Conservation (phyloP, 2,329 filamentous ascomycete genomes). For the Talaromyces rugulosus region DNA sequence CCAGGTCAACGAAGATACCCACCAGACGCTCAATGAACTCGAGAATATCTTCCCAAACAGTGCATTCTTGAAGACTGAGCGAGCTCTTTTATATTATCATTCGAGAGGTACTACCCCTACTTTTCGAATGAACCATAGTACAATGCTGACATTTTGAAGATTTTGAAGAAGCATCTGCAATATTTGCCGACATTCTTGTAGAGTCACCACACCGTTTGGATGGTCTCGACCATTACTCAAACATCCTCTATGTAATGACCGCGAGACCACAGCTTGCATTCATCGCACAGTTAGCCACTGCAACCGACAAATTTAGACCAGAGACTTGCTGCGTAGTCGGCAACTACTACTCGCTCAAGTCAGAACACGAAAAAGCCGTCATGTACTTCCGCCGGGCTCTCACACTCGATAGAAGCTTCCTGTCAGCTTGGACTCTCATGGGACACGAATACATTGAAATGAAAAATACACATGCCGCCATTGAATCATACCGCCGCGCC, state of each 20-base stretch:
- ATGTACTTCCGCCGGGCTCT: slow-evolving; percentile 94
- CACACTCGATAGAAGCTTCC: slow-evolving; percentile 81
- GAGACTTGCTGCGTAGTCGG: slow-evolving; percentile 96
- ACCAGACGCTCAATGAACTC: slow-evolving; percentile 71
- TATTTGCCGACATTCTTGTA: slow-evolving; percentile 64
- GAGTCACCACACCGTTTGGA: slow-evolving; percentile 71
- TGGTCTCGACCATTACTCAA: slow-evolving; percentile 91
- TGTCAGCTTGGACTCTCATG: slow-evolving; percentile 98
- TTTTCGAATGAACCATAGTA: not conserved
- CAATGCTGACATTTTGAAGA: slow-evolving; percentile 33
- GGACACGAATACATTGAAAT: slow-evolving; percentile 98
- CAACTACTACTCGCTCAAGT: slow-evolving; percentile 93
- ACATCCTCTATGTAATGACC: slow-evolving; percentile 92
- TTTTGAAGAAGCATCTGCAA: slow-evolving; percentile 59
- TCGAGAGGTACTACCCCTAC: slow-evolving; percentile 54
- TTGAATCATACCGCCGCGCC: slow-evolving; percentile 91
- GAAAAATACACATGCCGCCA: slow-evolving; percentile 96
- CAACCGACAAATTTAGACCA: slow-evolving; percentile 90
- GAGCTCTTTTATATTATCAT: slow-evolving; percentile 84
- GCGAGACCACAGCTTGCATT: slow-evolving; percentile 86
- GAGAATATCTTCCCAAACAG: slow-evolving; percentile 81
- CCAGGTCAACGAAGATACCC: slow-evolving; percentile 72
- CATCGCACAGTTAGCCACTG: slow-evolving; percentile 82
- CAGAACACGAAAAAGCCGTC: slow-evolving; percentile 94
- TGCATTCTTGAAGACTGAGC: slow-evolving; percentile 85